Evolutionary conservation across 345 rosid genomes (phyloP).

Genomic region (Triadica sebifera): DNA sequence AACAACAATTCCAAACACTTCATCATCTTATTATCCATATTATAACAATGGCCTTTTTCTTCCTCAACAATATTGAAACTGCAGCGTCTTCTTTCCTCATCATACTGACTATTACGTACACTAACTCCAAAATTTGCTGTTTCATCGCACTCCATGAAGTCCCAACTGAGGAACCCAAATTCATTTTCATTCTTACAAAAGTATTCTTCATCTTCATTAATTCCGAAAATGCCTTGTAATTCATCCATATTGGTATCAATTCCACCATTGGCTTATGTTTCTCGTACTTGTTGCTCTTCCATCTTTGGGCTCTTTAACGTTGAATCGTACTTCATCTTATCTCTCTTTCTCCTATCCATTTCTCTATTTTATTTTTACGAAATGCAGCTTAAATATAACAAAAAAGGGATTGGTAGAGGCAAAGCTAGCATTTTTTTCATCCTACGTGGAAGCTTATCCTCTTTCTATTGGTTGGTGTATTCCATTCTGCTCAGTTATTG

Average conservation of each 20-base stretch:
- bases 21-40: constrained; percentile 6
- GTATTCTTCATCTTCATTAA: constrained; percentile 21
- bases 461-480: constrained; percentile 24
- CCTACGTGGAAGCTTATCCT: constrained; percentile 39
- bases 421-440: background rate
- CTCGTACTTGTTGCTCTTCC: constrained; percentile 41
- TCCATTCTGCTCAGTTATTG: constrained; percentile 11
- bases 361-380: background rate
- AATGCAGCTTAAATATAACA: background rate
- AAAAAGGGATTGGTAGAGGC: background rate
- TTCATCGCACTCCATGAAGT: constrained; percentile 42
- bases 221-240: constrained; percentile 34
- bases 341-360: background rate
- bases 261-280: constrained; percentile 11
- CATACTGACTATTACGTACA: too few relatives aligned
- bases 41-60: constrained; percentile 8
- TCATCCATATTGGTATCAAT: constrained; percentile 28
- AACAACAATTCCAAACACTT: constrained; percentile 55
- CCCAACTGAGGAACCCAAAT: constrained; percentile 30
- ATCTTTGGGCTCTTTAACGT: constrained; percentile 40
- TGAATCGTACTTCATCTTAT: constrained; percentile 34
- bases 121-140: constrained; percentile 21
- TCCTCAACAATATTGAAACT: background rate
- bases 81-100: constrained; percentile 16
- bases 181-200: background rate